Evolutionary conservation across 2,329 filamentous ascomycete genomes (phyloP), one percentile per base, ranked within the genome.

Genomic region (Tolypocladium tundrense): DNA sequence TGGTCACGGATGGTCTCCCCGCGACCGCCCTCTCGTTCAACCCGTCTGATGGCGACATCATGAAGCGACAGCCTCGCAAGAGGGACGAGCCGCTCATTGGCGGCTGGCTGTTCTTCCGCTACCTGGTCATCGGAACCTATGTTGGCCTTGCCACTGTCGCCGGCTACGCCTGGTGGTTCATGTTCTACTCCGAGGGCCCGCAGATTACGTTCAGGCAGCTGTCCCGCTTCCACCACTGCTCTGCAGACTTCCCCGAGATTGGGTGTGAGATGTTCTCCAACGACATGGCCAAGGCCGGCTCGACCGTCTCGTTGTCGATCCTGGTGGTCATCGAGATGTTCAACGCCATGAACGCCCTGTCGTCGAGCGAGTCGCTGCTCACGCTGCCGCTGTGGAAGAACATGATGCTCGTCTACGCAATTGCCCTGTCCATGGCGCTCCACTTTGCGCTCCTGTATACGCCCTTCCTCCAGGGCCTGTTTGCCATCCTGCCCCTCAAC

Each of bases 121-220:
- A 99, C 75, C 86, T 99, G 79, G 87, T 97, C 54, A 94, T 99
- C 66, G 94, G 94, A 61, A 91, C 86, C 10, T 99, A 99, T 63
- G 94, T 99, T 59, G 94, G 94, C 70, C 80, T 91, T 45, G 94
- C 94, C 57, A 99, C 94, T 4, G 95, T 99, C 24, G 91, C 88
- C 68, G 94, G 95, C 52, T 99, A 99, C 70, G 93, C 91, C n/a
- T 99, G 94, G 94, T 99, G 91, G 90, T 99, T 97, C 80, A 92
- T 99, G 88, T 96, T 88, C 79, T 93, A 97, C 77, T 76, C 86
- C 10, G 85, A 87, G 64, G 94, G 94, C 0, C 94, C 94, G 31
- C 90, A 96, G 72, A 96, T 99, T 74, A 86, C 80, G 62, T 96
- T 97, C 77, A 88, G 83, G 72, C 90, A 99, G 71, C 79, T 99